Percentiles rank a stretch among this genome's conserved stretches.
phyloP scores from a whole-genome alignment of 192 early-diverging fungal genomes.

The Cladochytrium replicatum region DNA sequence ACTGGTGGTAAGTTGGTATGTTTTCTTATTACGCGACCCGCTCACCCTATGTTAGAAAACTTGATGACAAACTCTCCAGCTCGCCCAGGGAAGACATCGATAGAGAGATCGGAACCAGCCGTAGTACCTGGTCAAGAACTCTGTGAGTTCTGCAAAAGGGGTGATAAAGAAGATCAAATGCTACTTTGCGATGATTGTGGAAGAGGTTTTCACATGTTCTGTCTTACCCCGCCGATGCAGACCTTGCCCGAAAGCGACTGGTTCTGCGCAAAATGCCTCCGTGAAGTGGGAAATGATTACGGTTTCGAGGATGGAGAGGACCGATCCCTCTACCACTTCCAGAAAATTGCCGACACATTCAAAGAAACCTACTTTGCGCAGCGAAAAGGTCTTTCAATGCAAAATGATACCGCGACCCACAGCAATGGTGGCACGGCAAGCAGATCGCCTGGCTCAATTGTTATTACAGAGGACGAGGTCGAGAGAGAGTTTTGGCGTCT shows the following conservation, averaged over 20 bases:
- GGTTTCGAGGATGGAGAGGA: constrained; percentile 87
- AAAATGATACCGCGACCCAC: too few relatives aligned
- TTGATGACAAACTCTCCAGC: too few relatives aligned
- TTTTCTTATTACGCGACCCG: too few relatives aligned
- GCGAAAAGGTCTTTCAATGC: constrained; percentile 25
- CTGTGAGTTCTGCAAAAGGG: constrained; percentile 39
- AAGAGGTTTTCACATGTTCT: constrained; percentile 70
- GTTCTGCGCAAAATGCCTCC: constrained; percentile 79
- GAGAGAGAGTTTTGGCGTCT: constrained; percentile 93
- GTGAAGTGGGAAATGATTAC: constrained; percentile 71
- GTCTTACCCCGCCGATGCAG: constrained; percentile 57
- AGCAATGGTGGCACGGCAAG: constrained; percentile 1
- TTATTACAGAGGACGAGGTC: constrained; percentile 63
- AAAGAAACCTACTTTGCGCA: constrained; percentile 64
- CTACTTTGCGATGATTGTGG: constrained; percentile 86
- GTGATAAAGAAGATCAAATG: constrained; percentile 51
- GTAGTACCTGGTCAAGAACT: too few relatives aligned
- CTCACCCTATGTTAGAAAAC: too few relatives aligned
- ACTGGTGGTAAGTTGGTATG: too few relatives aligned
- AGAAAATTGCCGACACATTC: constrained; percentile 67
- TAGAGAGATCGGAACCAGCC: too few relatives aligned
- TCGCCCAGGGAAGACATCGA: too few relatives aligned
- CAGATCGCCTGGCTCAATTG: background rate
- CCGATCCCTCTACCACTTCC: constrained; percentile 68
- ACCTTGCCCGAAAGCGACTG: constrained; percentile 57